Conservation (phyloP, 352 stramenopile species). For the Pythium vanterpoolii region DNA sequence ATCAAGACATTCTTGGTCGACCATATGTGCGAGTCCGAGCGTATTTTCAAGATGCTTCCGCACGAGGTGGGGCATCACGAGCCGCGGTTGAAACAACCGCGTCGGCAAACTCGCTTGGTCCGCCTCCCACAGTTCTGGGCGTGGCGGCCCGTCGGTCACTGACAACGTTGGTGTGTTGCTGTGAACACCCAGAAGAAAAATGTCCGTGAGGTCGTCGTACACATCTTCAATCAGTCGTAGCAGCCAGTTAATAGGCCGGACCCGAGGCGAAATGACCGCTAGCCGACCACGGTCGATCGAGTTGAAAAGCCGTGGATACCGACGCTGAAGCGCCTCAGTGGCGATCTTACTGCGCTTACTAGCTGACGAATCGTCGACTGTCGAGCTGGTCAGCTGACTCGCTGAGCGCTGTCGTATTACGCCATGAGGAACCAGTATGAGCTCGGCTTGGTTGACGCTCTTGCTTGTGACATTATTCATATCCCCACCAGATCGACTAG, state of each 20-base stretch:
- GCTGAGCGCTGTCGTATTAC: conserved; percentile 7
- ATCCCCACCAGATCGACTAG: neutral
- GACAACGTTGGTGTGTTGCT: neutral
- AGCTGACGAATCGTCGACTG: neutral
- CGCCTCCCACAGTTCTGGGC: neutral
- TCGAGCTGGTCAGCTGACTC: neutral
- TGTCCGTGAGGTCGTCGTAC: conserved; percentile 49
- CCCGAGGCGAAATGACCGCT: conserved; percentile 23
- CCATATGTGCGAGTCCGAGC: conserved; percentile 47
- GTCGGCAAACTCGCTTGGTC: neutral
- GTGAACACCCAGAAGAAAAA: conserved; percentile 11
- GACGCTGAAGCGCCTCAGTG: conserved; percentile 29
- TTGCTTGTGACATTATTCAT: neutral
- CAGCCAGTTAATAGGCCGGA: conserved; percentile 60
- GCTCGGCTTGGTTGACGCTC: neutral
- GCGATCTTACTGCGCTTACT: conserved; percentile 24
- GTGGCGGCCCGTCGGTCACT: neutral
- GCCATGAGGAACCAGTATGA: neutral
- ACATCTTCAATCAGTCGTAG: conserved; percentile 59
- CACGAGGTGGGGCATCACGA: conserved; percentile 62
- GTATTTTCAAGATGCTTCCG: conserved; percentile 46
- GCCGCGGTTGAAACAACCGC: conserved; percentile 8
- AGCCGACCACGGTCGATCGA: conserved; percentile 24
- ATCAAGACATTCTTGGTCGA: conserved; percentile 71
- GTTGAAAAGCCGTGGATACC: conserved; percentile 53